These are phyloP conservation scores for Sistotremastrum niveocremeum DNA, from an alignment of 768 basidiomycete species.

Conservation along the genomic window DNA sequence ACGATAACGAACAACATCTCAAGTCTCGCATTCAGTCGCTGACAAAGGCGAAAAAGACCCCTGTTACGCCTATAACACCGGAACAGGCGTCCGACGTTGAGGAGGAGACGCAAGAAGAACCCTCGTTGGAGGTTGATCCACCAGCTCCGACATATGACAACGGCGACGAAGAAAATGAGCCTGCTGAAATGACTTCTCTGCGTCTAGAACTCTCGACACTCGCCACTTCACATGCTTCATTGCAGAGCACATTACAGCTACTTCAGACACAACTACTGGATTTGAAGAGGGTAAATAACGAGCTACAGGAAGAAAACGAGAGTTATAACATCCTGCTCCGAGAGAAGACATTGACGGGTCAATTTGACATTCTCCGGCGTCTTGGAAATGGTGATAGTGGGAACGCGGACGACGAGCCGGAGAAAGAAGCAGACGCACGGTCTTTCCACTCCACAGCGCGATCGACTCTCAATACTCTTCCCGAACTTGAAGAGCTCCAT, in stretches of 20 bases:
- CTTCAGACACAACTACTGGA: conserved; percentile 78
- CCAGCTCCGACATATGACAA: conserved; percentile 28
- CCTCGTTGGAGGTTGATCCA: conserved; percentile 7
- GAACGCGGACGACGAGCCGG: conserved; percentile 20
- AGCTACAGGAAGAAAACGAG: conserved; percentile 91
- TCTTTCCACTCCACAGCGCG: background rate
- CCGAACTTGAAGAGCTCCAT: conserved; percentile 24
- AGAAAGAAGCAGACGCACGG: conserved; percentile 27
- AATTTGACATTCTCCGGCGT: conserved; percentile 64
- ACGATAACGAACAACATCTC: conserved; percentile 88
- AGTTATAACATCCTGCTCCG: conserved; percentile 88
- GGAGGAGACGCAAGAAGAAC: conserved; percentile 28
- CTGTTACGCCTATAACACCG: conserved; percentile 20
- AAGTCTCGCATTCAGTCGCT: conserved; percentile 82
- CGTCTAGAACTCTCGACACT: conserved; percentile 76
- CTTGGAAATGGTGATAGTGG: conserved; percentile 36
- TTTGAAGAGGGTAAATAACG: conserved; percentile 75
- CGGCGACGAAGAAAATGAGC: conserved; percentile 56
- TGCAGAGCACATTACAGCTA: conserved; percentile 75
- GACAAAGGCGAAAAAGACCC: conserved; percentile 47
- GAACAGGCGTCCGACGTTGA: conserved; percentile 21
- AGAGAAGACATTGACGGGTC: conserved; percentile 84
- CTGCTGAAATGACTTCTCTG: conserved; percentile 79
- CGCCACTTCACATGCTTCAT: conserved; percentile 69
- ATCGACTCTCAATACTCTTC: background rate